Base-by-base conservation (phyloP, 768 basidiomycete species). In the Termitomyces eurrhizus region DNA sequence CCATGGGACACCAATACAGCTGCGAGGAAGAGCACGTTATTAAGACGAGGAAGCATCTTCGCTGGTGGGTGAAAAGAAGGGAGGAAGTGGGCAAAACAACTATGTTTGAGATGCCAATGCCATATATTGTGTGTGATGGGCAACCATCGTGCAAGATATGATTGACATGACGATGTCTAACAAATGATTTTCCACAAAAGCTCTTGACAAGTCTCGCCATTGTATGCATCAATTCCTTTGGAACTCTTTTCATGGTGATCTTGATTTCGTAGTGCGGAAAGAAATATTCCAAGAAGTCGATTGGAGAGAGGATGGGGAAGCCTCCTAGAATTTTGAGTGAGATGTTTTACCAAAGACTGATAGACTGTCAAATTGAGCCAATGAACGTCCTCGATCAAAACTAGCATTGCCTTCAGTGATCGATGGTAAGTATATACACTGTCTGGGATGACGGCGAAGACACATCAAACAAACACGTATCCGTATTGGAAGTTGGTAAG, bases 1-100 rank as follows among this genome's bases (percentile, higher is more conserved):
- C 56, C 61, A 50, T 53, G 60, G 16, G 50, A 24, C 1, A 55
- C 39, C 6, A 57, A 46, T 18, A 46, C 16, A 7, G 44, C 60
- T 16, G 45, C n/a, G 11, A 55, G 11, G 32, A 58, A 44, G 14
- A 54, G 14, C 26, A 33, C 56, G 11, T 24, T 39, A 14, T 44
- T 37, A 21, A 52, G 13, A 21, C 8, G 60, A 32, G 50, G 12
- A 35, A 52, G 24, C 44, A 61, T 57, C 37, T 44, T 36, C 52
- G 36, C 45, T 29, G 39, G 13, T 51, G 52, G 11, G 36, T 44
- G n/a, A n/a, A n/a, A 44, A 21, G 42, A 44, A 11, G 42, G 42
- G 21, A 9, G 42, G 4, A 3, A n/a, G n/a, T n/a, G 42, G n/a
- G 18, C 9, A 11, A 44, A 44, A 44, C n/a, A 21, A 44, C 42